phyloP scores from a whole-genome alignment of 2,329 filamentous ascomycete genomes.

The Xylaria sp. region DNA sequence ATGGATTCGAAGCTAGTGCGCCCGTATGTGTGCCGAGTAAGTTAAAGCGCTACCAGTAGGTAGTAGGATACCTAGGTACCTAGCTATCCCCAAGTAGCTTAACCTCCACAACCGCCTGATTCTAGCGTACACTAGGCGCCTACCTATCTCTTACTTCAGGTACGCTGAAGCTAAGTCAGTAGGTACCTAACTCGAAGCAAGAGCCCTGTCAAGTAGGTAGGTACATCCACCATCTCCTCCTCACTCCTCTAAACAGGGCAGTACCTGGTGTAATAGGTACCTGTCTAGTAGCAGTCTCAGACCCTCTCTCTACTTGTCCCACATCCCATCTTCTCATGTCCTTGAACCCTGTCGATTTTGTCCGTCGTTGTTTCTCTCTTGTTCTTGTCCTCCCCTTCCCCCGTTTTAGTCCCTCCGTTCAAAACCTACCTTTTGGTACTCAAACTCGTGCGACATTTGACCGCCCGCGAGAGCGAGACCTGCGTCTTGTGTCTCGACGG shows the following conservation, averaged over 20 bases:
- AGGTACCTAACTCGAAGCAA: too few relatives aligned
- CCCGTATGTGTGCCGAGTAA: too few relatives aligned
- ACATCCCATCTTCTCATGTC: conserved; percentile 7
- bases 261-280: too few relatives aligned
- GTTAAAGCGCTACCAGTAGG: too few relatives aligned
- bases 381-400: conserved; percentile 30
- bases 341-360: conserved; percentile 28
- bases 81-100: too few relatives aligned
- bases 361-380: conserved; percentile 26
- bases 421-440: conserved; percentile 10
- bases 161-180: too few relatives aligned
- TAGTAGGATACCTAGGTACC: neutral
- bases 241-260: too few relatives aligned
- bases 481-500: conserved; percentile 33
- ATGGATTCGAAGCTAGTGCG: too few relatives aligned
- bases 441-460: conserved; percentile 33
- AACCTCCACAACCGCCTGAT: neutral
- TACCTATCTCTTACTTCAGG: too few relatives aligned
- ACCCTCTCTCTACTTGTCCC: neutral
- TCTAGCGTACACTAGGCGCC: too few relatives aligned
- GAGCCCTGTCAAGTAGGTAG: too few relatives aligned
- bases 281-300: neutral
- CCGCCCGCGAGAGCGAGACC: conserved; percentile 34
- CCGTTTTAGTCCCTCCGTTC: conserved; percentile 30
- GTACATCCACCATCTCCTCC: neutral